These are phyloP conservation scores for Jacaranda mimosifolia DNA, from an alignment of 257 asterid species.

Conservation along the genomic window DNA sequence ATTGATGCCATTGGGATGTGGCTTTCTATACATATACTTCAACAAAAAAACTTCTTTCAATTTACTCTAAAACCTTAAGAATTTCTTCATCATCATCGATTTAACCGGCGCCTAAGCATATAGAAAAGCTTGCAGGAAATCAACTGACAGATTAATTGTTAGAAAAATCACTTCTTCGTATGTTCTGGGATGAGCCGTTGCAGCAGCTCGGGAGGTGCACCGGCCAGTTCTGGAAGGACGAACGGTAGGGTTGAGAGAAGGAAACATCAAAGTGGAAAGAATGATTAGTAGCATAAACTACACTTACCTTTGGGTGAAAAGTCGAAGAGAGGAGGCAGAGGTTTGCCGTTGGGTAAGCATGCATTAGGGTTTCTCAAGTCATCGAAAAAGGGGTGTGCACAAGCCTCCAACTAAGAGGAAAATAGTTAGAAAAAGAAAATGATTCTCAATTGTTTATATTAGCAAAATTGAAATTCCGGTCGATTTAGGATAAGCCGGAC, in stretches of 20 bases:
- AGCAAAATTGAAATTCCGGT: constrained; percentile 4
- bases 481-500: neutral
- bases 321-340: constrained; percentile 83
- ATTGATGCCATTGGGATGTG: neutral
- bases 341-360: constrained; percentile 72
- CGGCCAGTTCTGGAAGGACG: constrained; percentile 49
- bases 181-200: constrained; percentile 62
- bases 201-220: constrained; percentile 53
- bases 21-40: neutral
- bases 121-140: neutral
- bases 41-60: neutral
- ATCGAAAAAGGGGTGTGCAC: constrained; percentile 93
- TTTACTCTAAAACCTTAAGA: neutral
- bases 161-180: constrained; percentile 39
- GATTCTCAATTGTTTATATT: neutral
- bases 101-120: constrained; percentile 18
- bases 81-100: neutral
- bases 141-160: neutral
- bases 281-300: neutral
- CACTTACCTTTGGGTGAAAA: constrained; percentile 77
- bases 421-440: neutral
- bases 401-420: constrained; percentile 79
- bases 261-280: neutral
- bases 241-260: constrained; percentile 3
- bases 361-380: constrained; percentile 70